Conservation (phyloP, 225 moss, liverwort and hornwort genomes). For the Climacium dendroides region DNA sequence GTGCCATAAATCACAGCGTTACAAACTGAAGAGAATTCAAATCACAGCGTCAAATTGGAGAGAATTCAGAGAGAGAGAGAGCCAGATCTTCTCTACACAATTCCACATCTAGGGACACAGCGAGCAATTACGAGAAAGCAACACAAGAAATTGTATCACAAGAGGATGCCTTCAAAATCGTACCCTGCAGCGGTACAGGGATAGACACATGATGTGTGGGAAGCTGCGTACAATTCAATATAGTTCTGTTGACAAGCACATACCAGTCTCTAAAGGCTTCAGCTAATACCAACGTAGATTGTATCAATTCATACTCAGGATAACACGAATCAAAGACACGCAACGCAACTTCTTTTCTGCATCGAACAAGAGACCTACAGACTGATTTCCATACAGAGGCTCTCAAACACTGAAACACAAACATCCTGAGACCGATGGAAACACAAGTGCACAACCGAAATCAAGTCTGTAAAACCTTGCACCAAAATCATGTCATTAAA, state of each 20-base stretch:
- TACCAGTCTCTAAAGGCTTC: not conserved
- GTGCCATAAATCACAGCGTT: not conserved
- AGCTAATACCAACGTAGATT: not conserved
- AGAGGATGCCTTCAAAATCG: not conserved
- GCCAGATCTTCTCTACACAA: not conserved
- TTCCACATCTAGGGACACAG: not conserved
- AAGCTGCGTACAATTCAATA: not conserved
- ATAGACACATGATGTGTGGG: not conserved
- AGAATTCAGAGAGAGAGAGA: not conserved
- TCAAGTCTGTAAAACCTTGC: not conserved
- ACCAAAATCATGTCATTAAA: not conserved
- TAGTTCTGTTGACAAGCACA: not conserved
- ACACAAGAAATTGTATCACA: not conserved
- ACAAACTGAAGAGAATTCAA: not conserved
- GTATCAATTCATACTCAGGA: not conserved
- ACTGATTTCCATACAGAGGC: not conserved
- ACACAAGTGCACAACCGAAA: not conserved
- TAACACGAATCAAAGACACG: not conserved
- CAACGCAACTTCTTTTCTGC: not conserved
- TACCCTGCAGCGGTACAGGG: not conserved
- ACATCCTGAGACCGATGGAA: not conserved
- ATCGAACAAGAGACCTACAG: not conserved
- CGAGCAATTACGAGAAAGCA: not conserved
- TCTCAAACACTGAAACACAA: not conserved
- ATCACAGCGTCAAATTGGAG: not conserved